Evolutionary conservation across 495 filamentous ascomycete genomes (phyloP).

Genomic region (Neurospora sp.): DNA sequence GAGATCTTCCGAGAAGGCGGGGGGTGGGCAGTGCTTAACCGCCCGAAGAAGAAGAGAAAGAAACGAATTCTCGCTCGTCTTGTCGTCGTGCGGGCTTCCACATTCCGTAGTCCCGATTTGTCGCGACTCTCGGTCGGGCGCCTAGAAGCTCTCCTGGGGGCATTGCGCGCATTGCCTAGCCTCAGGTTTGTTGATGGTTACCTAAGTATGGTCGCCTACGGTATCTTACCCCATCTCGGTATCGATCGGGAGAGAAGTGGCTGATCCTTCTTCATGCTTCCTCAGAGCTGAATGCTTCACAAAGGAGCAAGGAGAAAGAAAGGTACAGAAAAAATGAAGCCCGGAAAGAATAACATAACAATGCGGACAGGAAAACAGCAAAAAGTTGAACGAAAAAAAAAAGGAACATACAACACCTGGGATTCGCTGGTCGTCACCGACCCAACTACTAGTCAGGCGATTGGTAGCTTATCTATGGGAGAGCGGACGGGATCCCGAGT

Average conservation of each 20-base stretch:
- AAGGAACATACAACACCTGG: slow-evolving; percentile 18
- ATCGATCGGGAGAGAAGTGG: neutral
- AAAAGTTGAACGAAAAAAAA: neutral
- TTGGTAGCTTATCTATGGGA: too few species aligned
- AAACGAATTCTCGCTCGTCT: neutral
- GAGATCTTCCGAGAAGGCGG: neutral
- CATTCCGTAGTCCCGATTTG: neutral
- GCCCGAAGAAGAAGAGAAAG: neutral
- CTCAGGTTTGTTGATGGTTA: neutral
- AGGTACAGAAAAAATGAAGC: neutral
- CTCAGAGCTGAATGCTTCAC: neutral
- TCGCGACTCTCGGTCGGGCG: neutral
- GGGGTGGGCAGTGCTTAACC: neutral
- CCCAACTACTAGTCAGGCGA: slow-evolving; percentile 33
- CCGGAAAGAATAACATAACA: neutral
- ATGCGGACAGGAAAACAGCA: neutral
- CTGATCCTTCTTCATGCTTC: neutral
- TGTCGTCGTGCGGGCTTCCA: neutral
- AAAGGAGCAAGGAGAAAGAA: neutral
- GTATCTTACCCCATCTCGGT: neutral
- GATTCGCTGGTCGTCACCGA: slow-evolving; percentile 34
- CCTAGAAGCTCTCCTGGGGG: neutral
- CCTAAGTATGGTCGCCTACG: neutral
- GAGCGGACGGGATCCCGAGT: slow-evolving; percentile 20
- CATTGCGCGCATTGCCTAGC: neutral